Percentiles rank a stretch among this genome's conserved stretches.
Conservation (phyloP, 306 rosid genomes). For the Trifolium fragiferum region DNA sequence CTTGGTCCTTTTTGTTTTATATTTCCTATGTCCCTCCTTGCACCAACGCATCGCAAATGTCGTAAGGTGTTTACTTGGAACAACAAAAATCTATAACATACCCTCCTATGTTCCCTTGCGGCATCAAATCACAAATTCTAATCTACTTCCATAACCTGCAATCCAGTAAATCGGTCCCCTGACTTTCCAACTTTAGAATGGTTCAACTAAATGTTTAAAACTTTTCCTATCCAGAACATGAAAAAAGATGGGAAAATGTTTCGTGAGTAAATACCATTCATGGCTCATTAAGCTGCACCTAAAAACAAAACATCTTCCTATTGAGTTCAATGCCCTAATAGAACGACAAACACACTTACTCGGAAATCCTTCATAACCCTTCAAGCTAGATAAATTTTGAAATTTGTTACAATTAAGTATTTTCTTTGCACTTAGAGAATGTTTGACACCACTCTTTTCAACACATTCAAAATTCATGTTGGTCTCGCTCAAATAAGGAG, state of each 20-base stretch:
- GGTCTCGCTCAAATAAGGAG: too few relatives aligned
- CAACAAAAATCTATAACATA: background rate
- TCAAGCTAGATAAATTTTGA: slow-evolving; percentile 17
- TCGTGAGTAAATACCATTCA: slow-evolving; percentile 10
- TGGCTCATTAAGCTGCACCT: slow-evolving; percentile 19
- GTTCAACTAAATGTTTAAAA: background rate
- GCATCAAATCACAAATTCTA: slow-evolving; percentile 14
- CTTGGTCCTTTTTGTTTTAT: background rate
- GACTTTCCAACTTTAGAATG: slow-evolving; percentile 21
- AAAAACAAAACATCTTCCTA: slow-evolving; percentile 10
- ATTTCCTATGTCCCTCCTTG: background rate
- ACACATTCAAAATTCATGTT: background rate
- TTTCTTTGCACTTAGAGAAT: background rate
- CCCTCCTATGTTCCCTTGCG: background rate
- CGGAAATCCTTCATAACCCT: slow-evolving; percentile 5
- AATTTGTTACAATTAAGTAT: background rate
- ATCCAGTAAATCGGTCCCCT: slow-evolving; percentile 4
- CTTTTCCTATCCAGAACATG: slow-evolving; percentile 37
- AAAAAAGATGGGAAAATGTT: background rate
- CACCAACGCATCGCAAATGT: background rate
- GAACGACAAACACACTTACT: slow-evolving; percentile 29
- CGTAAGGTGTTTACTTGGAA: slow-evolving; percentile 26
- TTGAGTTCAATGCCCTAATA: slow-evolving; percentile 29
- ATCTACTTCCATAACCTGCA: slow-evolving; percentile 18
- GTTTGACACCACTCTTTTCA: background rate